Conservation (phyloP, 2,329 filamentous ascomycete genomes). For the Sporothrix brunneoviolacea region DNA sequence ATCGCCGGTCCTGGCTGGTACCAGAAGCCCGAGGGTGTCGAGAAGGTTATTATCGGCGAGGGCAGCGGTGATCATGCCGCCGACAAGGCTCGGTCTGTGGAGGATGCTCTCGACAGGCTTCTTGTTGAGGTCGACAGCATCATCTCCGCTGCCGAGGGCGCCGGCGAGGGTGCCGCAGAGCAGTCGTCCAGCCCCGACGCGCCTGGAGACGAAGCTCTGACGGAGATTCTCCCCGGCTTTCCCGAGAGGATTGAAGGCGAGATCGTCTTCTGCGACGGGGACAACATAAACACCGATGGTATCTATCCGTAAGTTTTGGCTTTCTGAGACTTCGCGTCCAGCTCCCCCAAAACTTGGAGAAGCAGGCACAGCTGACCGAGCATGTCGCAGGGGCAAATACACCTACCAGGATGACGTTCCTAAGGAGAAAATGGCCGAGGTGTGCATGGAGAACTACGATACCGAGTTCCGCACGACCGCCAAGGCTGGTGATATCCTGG, state of each 20-base stretch:
- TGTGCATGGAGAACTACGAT: constrained; percentile 95
- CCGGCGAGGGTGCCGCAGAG: constrained; percentile 21
- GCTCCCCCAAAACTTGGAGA: too few relatives aligned
- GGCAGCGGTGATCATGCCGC: constrained; percentile 18
- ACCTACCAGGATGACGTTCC: constrained; percentile 86
- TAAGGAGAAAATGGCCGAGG: constrained; percentile 72
- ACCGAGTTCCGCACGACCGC: constrained; percentile 57
- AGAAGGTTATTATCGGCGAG: constrained; percentile 29
- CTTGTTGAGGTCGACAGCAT: constrained; percentile 61
- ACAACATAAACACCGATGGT: constrained; percentile 83
- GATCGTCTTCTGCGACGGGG: constrained; percentile 76
- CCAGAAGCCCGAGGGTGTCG: constrained; percentile 37
- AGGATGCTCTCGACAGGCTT: constrained; percentile 65
- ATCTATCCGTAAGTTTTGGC: too few relatives aligned
- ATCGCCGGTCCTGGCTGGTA: constrained; percentile 77
- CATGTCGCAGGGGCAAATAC: constrained; percentile 47
- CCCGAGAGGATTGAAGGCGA: constrained; percentile 77
- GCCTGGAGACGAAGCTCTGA: constrained; percentile 37
- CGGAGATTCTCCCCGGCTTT: constrained; percentile 77
- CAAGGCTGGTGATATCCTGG: constrained; percentile 69
- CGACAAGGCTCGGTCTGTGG: constrained; percentile 34
- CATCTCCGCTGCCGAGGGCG: constrained; percentile 44
- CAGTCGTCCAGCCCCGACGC: constrained; percentile 21
- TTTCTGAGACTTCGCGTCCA: too few relatives aligned
- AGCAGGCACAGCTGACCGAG: too few relatives aligned